Conservation (phyloP, 2,329 filamentous ascomycete genomes). For the Diaporthe sp. region DNA sequence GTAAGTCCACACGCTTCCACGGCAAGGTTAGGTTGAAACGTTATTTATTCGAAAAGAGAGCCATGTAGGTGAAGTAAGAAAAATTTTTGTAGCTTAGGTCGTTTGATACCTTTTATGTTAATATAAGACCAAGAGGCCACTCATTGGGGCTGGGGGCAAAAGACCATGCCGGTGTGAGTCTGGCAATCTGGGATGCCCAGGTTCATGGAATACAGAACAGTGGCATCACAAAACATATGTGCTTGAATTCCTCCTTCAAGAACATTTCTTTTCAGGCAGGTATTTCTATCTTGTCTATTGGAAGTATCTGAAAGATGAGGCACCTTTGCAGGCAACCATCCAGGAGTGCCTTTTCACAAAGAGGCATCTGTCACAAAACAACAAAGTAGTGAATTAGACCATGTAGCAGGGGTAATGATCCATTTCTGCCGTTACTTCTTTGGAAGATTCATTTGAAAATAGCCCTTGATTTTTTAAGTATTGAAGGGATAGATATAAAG, state of each 20-base stretch:
- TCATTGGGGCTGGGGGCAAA: neutral
- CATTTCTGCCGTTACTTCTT: neutral
- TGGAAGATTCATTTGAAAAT: too few relatives aligned
- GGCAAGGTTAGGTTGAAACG: neutral
- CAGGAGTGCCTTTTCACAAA: neutral
- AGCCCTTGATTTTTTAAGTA: neutral
- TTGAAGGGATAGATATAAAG: neutral
- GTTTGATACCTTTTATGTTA: neutral
- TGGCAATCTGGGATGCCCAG: neutral
- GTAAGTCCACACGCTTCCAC: neutral
- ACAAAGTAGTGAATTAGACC: neutral
- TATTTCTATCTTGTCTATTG: too few relatives aligned
- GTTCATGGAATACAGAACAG: neutral
- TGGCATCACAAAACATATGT: neutral
- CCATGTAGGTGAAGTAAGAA: neutral
- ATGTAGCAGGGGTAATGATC: neutral
- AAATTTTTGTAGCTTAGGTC: neutral
- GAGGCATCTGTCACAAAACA: neutral
- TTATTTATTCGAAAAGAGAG: neutral
- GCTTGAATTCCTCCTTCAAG: neutral
- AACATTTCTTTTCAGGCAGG: neutral
- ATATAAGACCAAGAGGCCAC: too few relatives aligned
- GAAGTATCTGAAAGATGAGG: neutral
- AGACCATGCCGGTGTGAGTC: neutral
- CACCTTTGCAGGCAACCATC: neutral